Evolutionary conservation across 2,329 filamentous ascomycete genomes (phyloP), one percentile per base, ranked within the genome.

Genomic region (Ceratocystis lukuohia): DNA sequence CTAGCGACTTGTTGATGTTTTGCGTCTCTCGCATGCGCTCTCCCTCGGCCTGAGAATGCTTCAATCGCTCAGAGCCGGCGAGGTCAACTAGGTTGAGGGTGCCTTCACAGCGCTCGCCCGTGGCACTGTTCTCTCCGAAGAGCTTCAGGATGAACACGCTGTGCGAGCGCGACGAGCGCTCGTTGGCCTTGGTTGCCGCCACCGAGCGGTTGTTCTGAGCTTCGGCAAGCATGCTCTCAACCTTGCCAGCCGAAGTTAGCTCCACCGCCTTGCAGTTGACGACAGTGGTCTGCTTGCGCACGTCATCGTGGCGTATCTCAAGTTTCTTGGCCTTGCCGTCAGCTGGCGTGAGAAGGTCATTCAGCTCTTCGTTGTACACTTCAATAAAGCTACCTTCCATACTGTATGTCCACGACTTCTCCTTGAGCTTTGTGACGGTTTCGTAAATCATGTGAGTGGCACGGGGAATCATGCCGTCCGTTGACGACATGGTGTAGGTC

Each of bases 371-470:
- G 69, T 99, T 97, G 82, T 99, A 99, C 5, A 99, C 94, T 74
- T 99, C 94, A 15, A 97, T 86, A 72, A 99, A 99, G 66, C 87
- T 92, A 5, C 94, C 94, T 73, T 96, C 89, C 85, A 99, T 96
- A 0, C 82, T 88, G 76, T 99, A 99, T 50, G 82, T 83, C 94
- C 94, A 99, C 28, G 92, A 94, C 74, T 96, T 95, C 70, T 92
- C 89, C 74, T 88, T 86, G 20, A 99, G 80, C 63, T 87, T 83
- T 69, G 86, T 88, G 65, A 95, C 89, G 53, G 91, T 94, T 65
- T 89, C 84, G 75, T 96, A 96, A 70, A 99, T 96, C 79, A 97
- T 93, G 70, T 89, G 84, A 6, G 95, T 94, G 2, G 94, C 92
- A 6, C 88, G 84, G 1, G 94, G 93, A 68, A 99, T 99, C 88